Evolutionary conservation across 768 basidiomycete species (phyloP).

Genomic region (Exidia glandulosa): DNA sequence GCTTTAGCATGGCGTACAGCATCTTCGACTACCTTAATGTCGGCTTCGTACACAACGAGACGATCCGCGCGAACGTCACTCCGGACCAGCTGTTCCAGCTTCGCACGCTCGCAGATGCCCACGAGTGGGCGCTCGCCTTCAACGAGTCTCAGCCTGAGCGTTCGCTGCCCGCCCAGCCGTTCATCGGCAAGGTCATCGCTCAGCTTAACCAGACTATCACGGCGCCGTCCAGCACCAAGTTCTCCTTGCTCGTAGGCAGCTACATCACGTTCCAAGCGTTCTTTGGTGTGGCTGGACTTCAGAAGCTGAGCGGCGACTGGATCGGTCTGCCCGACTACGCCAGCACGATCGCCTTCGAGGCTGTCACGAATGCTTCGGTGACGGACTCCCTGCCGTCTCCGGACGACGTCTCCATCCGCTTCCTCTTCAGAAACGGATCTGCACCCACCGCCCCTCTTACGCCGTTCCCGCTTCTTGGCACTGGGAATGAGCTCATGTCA

Average conservation of each 20-base stretch:
- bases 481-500: background rate
- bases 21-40: background rate
- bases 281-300: background rate
- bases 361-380: background rate
- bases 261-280: background rate
- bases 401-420: background rate
- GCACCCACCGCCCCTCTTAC: background rate
- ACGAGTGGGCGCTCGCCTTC: background rate
- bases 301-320: background rate
- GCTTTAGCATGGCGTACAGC: background rate
- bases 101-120: background rate
- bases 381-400: background rate
- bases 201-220: background rate
- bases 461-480: background rate
- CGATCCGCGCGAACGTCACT: background rate
- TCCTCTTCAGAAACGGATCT: background rate
- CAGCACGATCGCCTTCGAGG: background rate
- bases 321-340: background rate
- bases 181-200: background rate
- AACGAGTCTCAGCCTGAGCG: background rate
- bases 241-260: background rate
- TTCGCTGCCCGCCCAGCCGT: background rate
- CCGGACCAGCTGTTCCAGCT: background rate
- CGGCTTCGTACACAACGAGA: background rate
- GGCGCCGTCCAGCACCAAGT: background rate